A percentile compares a stretch with the other conserved stretches of the same genome.
phyloP scores from a whole-genome alignment of 1,284 basidiomycete genomes.

The Ustilago bromivora region DNA sequence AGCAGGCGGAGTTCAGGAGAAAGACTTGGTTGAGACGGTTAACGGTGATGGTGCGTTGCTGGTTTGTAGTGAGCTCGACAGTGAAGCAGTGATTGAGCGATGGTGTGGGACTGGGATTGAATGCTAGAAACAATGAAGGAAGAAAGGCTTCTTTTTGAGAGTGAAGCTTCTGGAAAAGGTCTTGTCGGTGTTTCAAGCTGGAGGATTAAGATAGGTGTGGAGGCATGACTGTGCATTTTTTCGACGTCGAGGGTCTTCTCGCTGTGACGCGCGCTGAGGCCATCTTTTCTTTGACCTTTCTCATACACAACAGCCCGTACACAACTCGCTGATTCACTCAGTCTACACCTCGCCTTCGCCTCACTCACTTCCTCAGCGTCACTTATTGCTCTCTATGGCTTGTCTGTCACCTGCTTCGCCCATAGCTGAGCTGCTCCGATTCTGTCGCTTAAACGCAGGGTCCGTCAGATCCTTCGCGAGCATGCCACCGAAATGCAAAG shows the following conservation, averaged over 20 bases:
- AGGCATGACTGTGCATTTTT: slow-evolving; percentile 35
- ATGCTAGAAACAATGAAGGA: background rate
- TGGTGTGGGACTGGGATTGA: background rate
- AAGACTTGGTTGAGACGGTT: background rate
- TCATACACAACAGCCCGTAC: background rate
- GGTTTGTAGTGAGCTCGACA: no score
- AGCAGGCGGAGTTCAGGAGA: background rate
- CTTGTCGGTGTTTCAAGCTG: background rate
- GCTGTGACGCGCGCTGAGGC: slow-evolving; percentile 15
- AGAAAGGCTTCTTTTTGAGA: background rate
- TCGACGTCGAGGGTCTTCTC: slow-evolving; percentile 1
- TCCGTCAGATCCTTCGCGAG: background rate
- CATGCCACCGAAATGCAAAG: slow-evolving; percentile 44
- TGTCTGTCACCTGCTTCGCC: background rate
- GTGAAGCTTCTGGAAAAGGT: background rate
- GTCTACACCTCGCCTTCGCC: background rate
- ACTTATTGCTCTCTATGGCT: background rate
- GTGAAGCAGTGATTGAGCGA: background rate
- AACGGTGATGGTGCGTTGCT: background rate
- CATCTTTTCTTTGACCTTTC: slow-evolving; percentile 4
- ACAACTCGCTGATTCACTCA: slow-evolving; percentile 7
- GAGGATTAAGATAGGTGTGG: slow-evolving; percentile 26
- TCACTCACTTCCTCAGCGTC: background rate
- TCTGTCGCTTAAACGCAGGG: background rate
- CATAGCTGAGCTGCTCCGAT: background rate